Conservation (phyloP, 495 filamentous ascomycete genomes). For the Aspergillus nanangensis region DNA sequence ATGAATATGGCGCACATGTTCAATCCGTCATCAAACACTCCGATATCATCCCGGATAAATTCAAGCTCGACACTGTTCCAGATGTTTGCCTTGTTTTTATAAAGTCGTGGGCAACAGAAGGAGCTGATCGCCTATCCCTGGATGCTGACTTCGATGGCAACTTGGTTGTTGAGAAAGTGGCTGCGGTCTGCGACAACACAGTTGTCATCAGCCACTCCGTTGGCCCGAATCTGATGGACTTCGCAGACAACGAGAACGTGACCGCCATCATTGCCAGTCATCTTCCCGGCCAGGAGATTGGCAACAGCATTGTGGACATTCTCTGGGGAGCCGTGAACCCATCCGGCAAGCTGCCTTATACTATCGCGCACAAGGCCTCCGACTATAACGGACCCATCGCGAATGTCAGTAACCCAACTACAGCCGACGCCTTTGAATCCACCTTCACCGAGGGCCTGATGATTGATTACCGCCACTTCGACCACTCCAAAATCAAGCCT, state of each 20-base stretch:
- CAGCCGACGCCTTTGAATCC: too few species aligned
- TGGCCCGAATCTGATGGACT: neutral
- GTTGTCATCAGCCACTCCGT: neutral
- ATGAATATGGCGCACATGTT: neutral
- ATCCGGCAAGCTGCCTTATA: constrained; percentile 64
- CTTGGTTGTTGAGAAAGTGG: neutral
- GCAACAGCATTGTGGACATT: constrained; percentile 44
- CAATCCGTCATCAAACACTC: neutral
- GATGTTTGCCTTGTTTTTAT: neutral
- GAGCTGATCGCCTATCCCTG: neutral
- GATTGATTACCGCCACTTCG: constrained; percentile 50
- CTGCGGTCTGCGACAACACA: neutral
- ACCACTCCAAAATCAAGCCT: neutral
- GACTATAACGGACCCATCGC: constrained; percentile 48
- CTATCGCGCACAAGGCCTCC: constrained; percentile 52
- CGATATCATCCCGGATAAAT: too few species aligned
- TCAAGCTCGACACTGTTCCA: too few species aligned
- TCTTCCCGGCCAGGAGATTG: constrained; percentile 53
- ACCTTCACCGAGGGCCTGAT: constrained; percentile 5
- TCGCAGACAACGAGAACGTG: constrained; percentile 33
- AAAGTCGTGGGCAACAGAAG: neutral
- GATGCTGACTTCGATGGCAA: neutral
- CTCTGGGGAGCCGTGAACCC: constrained; percentile 52
- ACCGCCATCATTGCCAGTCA: constrained; percentile 55
- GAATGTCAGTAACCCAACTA: neutral